Conservation (phyloP, 345 rosid species). For the Sonneratia alba region DNA sequence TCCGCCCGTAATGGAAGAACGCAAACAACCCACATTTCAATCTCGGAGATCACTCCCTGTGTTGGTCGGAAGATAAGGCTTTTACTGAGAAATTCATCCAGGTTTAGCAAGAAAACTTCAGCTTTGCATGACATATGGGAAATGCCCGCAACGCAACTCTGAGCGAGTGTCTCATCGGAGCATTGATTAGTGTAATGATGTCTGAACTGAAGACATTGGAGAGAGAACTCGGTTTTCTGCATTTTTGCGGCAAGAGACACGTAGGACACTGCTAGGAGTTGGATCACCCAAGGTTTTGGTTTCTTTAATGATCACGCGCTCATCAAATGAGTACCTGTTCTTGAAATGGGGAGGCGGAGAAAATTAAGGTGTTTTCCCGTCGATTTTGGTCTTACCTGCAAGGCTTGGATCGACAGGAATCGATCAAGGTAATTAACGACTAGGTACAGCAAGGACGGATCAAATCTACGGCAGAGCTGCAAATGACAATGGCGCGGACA, state of each 20-base stretch:
- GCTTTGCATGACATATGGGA: neutral
- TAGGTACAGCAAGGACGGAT: slow-evolving; percentile 49
- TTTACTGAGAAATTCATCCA: neutral
- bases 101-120: neutral
- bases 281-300: slow-evolving; percentile 46
- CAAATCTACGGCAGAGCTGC: slow-evolving; percentile 32
- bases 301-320: slow-evolving; percentile 5
- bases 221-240: slow-evolving; percentile 41
- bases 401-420: slow-evolving; percentile 50
- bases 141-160: neutral
- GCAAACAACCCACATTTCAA: neutral
- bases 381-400: slow-evolving; percentile 30
- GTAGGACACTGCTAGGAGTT: slow-evolving; percentile 61
- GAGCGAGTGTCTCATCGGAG: neutral
- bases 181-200: neutral
- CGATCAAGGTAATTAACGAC: slow-evolving; percentile 79
- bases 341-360: neutral
- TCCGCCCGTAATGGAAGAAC: slow-evolving; percentile 20
- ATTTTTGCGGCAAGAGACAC: slow-evolving; percentile 67
- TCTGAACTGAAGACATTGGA: slow-evolving; percentile 38
- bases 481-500: slow-evolving; percentile 1
- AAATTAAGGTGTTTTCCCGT: neutral
- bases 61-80: neutral
- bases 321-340: neutral
- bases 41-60: neutral